Base-by-base conservation (phyloP, 257 asterid species). In the Solanum sejunctum region DNA sequence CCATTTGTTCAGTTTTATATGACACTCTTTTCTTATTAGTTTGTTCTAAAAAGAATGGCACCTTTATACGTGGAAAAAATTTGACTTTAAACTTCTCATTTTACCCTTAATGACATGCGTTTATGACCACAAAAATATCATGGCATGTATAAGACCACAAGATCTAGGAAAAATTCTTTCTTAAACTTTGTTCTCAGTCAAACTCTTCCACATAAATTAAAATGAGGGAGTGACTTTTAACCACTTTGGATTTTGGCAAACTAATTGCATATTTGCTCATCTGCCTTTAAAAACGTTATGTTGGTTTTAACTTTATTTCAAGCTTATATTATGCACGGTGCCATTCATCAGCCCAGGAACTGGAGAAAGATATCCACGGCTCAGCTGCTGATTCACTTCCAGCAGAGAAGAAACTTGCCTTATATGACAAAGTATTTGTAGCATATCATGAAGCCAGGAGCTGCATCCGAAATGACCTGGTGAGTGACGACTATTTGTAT, bases 401-500 rank as follows among this genome's bases (percentile, higher is more conserved):
- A 11, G 89, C 94, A 12, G 99, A 97, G 91, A 97, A 97, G 90
- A 93, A 90, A 58, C 88, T 95, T 78, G 91, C 82, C 83, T 81
- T 94, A 63, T 97, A 89, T 90, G 98, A 95, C 96, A 97, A 94
- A 91, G 93, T 92, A 82, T 95, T 94, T 93, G 91, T 98, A 66
- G 98, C 99, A 81, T 97, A 95, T 85, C 93, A 87, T 82, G 99
- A 95, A 84, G 98, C 98, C 88, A 91, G 93, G 90, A 92, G 97
- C 92, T 89, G 91, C 93, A 93, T 97, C 86, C 90, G 98, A 69
- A 90, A 83, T 89, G 99, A 97, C 88, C 90, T 97, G 97, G 98
- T 97, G 88, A 89, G 91, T 39, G 71, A 26, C 17, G 15, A 52
- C 82, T 77, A 45, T 56, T 43, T 71, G 15, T 26, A 26, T 51